Base-by-base conservation (phyloP, 352 stramenopile genomes). In the Aphanomyces stellatus region DNA sequence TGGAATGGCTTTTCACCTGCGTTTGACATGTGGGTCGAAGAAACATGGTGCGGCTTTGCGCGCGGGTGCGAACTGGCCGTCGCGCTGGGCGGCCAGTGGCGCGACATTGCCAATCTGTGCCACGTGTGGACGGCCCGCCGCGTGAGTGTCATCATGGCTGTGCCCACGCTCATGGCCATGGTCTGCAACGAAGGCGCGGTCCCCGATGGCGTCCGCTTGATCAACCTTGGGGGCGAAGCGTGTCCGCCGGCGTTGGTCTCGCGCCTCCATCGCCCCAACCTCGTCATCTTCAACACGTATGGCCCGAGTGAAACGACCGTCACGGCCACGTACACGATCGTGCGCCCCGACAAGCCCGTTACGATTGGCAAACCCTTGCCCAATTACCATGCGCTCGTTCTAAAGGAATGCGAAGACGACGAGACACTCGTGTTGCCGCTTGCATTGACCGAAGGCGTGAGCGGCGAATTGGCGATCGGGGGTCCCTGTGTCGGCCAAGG, bases 1-100 rank as follows among this genome's bases (percentile, higher is more conserved):
- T 59, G 51, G 51, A 59, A 59, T 40, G 51, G 28, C 4, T 59
- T 59, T n/a, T 59, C 51, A 1, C 51, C 51, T 3, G 51, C 51
- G 4, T 59, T 59, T 40, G 51, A 59, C 31, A 59, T 59, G 51
- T 59, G 51, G 51, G 51, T 59, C 51, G 51, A 59, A 25, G 51
- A 59, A 25, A 59, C 51, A 2, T 59, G 51, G 51, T 59, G 51
- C 31, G 51, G 4, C 4, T 59, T 59, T 59, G 51, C 51, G 27
- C 51, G 31, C 27, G 51, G 27, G 4, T 59, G 27, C 31, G 27
- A 59, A 13, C 31, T 59, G 17, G 51, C 51, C 19, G 22, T 59
- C 25, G 51, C 51, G 4, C 51, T 41, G 7, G 22, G 2, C n/a
- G 51, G 51, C 0, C 51, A 59, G 31, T 59, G 51, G 51, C 27